Conservation (phyloP, 495 filamentous ascomycete species). For the Penicillium bialowiezense region DNA sequence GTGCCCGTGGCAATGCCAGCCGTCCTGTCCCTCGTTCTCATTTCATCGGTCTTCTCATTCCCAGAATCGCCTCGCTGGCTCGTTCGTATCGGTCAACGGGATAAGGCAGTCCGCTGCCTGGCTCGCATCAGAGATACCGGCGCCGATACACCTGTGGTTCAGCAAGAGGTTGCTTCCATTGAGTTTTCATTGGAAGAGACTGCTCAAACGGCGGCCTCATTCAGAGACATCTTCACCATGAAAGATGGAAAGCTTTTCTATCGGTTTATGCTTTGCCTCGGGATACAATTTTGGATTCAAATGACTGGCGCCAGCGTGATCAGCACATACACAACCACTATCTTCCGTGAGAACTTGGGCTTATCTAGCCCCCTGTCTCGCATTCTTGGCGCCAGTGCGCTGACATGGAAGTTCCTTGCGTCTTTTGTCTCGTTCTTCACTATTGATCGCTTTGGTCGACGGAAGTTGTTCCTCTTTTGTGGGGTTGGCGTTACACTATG, state of each 20-base stretch:
- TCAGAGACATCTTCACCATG: conserved; percentile 13
- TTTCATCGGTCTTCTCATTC: background rate
- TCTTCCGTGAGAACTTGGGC: conserved; percentile 17
- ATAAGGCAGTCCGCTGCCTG: conserved; percentile 9
- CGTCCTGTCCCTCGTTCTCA: background rate
- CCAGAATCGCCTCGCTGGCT: conserved; percentile 1
- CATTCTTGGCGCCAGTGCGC: conserved; percentile 21
- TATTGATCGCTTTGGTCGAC: conserved; percentile 49
- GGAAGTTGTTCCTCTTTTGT: conserved; percentile 12
- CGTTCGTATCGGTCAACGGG: background rate
- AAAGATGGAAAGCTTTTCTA: conserved; percentile 19
- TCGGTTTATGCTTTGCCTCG: conserved; percentile 21
- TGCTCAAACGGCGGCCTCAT: conserved; percentile 7
- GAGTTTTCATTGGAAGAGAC: conserved; percentile 29
- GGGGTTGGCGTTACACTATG: background rate
- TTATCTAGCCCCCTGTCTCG: conserved; percentile 8
- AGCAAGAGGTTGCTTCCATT: conserved; percentile 25
- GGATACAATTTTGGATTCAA: conserved; percentile 32
- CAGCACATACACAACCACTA: conserved; percentile 15
- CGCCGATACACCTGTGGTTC: conserved; percentile 16
- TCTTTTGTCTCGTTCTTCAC: conserved; percentile 40
- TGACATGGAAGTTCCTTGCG: conserved; percentile 44
- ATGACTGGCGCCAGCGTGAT: conserved; percentile 24
- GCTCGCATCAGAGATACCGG: conserved; percentile 18
- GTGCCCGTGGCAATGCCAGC: conserved; percentile 31